Evolutionary conservation across 2,329 filamentous ascomycete genomes (phyloP).

Genomic region (Zymoseptoria ardabiliae): DNA sequence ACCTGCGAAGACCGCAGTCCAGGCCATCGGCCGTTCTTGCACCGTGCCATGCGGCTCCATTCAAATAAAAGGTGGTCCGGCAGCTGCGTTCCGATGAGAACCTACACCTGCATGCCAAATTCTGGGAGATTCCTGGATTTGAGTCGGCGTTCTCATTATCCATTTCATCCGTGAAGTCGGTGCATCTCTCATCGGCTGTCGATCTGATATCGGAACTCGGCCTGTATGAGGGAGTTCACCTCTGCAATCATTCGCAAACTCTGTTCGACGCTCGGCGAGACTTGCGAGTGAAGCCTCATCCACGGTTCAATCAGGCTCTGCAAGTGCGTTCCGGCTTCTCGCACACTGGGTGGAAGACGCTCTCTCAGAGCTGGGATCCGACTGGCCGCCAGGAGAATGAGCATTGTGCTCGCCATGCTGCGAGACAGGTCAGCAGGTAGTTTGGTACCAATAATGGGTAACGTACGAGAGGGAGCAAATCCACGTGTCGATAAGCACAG

Average conservation of each 20-base stretch:
- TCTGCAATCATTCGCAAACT: slow-evolving; percentile 10
- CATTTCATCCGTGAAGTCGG: too few species aligned
- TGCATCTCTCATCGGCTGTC: not conserved
- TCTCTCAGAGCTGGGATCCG: slow-evolving; percentile 4
- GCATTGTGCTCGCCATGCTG: slow-evolving; percentile 10
- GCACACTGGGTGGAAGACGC: not conserved
- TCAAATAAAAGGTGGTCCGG: too few species aligned
- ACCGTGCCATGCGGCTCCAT: too few species aligned
- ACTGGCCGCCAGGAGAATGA: slow-evolving; percentile 7
- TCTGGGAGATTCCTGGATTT: too few species aligned
- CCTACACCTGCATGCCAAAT: too few species aligned
- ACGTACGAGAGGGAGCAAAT: slow-evolving; percentile 7
- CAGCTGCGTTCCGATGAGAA: too few species aligned
- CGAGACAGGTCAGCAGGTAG: not conserved
- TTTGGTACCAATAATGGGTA: too few species aligned
- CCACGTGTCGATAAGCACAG: slow-evolving; percentile 11
- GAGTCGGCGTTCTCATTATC: too few species aligned
- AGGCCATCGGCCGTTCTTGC: too few species aligned
- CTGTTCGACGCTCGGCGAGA: slow-evolving; percentile 8
- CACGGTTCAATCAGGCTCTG: slow-evolving; percentile 6
- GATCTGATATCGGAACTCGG: not conserved
- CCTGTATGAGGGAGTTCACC: slow-evolving; percentile 2
- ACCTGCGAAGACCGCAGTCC: too few species aligned
- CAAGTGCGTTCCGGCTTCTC: slow-evolving; percentile 3
- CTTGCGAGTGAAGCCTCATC: slow-evolving; percentile 3